These are phyloP conservation scores for Hygrophila difformis DNA, from an alignment of 257 asterid genomes.

Conservation along the genomic window DNA sequence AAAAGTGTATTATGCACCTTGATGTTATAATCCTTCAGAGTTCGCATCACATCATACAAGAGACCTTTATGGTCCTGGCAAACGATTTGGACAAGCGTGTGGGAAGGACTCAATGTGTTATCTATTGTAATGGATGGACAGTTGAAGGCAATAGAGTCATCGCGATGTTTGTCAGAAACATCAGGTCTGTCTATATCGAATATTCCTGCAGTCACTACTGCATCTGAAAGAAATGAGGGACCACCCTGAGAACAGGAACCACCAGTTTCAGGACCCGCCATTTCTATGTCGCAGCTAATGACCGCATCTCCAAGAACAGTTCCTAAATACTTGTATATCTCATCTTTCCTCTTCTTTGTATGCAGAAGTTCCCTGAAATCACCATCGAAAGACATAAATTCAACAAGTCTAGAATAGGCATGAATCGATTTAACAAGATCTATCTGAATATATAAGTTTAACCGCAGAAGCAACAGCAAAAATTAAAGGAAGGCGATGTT, in stretches of 20 bases:
- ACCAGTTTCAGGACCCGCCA: slow-evolving; percentile 57
- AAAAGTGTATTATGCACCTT: slow-evolving; percentile 38
- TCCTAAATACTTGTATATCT: slow-evolving; percentile 39
- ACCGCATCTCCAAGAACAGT: slow-evolving; percentile 50
- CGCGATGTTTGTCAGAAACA: slow-evolving; percentile 22
- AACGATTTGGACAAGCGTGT: slow-evolving; percentile 75
- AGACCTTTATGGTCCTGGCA: slow-evolving; percentile 85
- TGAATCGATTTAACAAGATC: no score
- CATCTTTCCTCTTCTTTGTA: slow-evolving; percentile 62
- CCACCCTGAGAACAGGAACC: slow-evolving; percentile 61
- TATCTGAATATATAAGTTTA: no score
- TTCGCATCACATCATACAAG: slow-evolving; percentile 75
- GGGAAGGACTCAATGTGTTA: slow-evolving; percentile 67
- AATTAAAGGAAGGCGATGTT: not conserved
- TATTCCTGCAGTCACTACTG: slow-evolving; percentile 48
- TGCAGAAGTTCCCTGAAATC: slow-evolving; percentile 59
- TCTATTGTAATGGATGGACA: slow-evolving; percentile 58
- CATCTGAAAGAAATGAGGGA: slow-evolving; percentile 52
- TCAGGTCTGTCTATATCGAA: slow-evolving; percentile 31
- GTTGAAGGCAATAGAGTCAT: slow-evolving; percentile 31
- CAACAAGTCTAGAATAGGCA: not conserved
- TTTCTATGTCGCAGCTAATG: slow-evolving; percentile 60
- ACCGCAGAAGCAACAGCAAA: no score
- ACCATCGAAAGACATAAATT: not conserved
- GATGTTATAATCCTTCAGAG: slow-evolving; percentile 74